Percentiles rank a stretch among this genome's conserved stretches.
phyloP scores from a whole-genome alignment of 2,329 filamentous ascomycete genomes.

The Talaromyces piceae region DNA sequence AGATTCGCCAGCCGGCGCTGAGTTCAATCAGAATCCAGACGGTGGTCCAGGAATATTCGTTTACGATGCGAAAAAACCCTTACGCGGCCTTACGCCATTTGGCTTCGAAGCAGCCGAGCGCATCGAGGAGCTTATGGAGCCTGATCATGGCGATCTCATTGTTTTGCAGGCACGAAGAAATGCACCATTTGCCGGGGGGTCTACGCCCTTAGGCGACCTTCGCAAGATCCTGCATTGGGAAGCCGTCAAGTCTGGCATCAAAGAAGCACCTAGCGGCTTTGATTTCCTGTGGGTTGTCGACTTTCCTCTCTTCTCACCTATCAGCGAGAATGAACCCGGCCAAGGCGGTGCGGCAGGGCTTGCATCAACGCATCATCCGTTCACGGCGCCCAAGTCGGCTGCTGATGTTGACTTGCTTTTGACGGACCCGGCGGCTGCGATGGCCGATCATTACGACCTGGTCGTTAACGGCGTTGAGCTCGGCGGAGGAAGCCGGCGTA shows the following conservation, averaged over 20 bases:
- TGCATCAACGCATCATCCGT: conserved; percentile 86
- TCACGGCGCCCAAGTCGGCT: conserved; percentile 72
- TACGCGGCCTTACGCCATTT: conserved; percentile 68
- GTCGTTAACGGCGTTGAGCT: conserved; percentile 94
- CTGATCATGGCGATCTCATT: conserved; percentile 68
- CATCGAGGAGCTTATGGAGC: conserved; percentile 45
- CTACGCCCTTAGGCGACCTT: conserved; percentile 63
- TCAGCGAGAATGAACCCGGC: conserved; percentile 58
- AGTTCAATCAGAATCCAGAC: conserved; percentile 60
- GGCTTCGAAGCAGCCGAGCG: conserved; percentile 63
- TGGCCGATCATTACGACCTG: conserved; percentile 88
- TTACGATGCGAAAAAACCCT: conserved; percentile 63
- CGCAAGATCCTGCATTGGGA: conserved; percentile 62
- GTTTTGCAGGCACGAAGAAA: conserved; percentile 71
- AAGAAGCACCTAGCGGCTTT: conserved; percentile 47
- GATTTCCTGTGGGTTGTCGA: conserved; percentile 78
- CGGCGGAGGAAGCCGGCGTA: conserved; percentile 86
- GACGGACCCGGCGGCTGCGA: conserved; percentile 62
- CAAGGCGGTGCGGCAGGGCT: conserved; percentile 78
- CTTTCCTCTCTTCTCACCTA: conserved; percentile 85
- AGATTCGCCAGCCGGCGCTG: conserved; percentile 51
- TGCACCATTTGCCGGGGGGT: conserved; percentile 61
- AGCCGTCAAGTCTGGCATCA: conserved; percentile 56
- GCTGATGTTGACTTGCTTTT: conserved; percentile 68
- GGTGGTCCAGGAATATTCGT: conserved; percentile 77